Evolutionary conservation across 1,139 yeast genomes (phyloP), one percentile per base, ranked within the genome.

Genomic region (Lodderomyces elongisporus): DNA sequence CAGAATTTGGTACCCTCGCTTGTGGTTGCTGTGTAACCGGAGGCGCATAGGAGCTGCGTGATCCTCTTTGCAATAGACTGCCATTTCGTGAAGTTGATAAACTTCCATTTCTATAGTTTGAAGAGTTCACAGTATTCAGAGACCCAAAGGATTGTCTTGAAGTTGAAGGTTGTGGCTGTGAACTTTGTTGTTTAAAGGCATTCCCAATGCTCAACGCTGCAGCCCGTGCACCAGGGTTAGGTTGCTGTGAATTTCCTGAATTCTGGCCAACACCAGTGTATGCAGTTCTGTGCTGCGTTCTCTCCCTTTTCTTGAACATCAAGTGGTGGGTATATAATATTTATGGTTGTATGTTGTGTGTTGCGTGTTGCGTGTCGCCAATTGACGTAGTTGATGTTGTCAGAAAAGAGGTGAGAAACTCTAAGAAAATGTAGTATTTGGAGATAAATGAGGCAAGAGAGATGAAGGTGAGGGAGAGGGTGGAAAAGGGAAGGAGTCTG

Each of bases 151-250:
- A 35, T 17, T 30, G 35, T n/a, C n/a, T n/a, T n/a, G n/a, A n/a
- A n/a, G n/a, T n/a, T n/a, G n/a, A n/a, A n/a, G n/a, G n/a, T n/a
- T n/a, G 12, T 12, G 17, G 36, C n/a, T 24, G 30, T 14, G 18
- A 4, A 17, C 17, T 32, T 27, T 25, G 33, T 25, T 34, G 40
- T 33, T 43, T 34, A 30, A 40, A 30, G 16, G 46, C 34, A 26
- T 64, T 54, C 5, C 74, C 74, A 42, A 68, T 68, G 27, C 70
- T 59, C 32, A 64, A 48, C 2, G 74, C 74, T 4, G 74, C 74
- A 5, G 74, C 74, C 49, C 65, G 49, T 10, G 74, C 74, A 34
- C 58, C 56, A 29, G 58, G 51, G 44, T 52, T 57, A 15, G 74
- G 74, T 36, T 65, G 67, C 35, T 45, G 52, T 16, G 54, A 36